Conservation (phyloP, 225 moss, liverwort and hornwort species). For the Sphagnum tenellum region DNA sequence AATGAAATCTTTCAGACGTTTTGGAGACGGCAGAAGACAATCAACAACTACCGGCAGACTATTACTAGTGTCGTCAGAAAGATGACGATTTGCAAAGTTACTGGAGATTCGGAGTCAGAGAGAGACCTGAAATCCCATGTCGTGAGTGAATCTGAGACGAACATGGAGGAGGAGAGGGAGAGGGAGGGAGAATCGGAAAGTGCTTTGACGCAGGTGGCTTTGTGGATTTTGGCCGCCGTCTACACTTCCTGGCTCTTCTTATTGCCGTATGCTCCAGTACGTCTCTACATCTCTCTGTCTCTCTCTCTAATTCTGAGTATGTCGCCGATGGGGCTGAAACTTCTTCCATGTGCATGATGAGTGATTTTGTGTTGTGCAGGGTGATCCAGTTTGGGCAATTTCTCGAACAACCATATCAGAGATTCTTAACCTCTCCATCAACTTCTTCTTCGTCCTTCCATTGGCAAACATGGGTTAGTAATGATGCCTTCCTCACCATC, state of each 20-base stretch:
- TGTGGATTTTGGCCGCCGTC: conserved; percentile 64
- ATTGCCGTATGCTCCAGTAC: conserved; percentile 80
- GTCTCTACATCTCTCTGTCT: not conserved
- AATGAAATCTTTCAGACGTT: too few relatives aligned
- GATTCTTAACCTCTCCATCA: conserved; percentile 61
- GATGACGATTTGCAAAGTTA: conserved; percentile 17
- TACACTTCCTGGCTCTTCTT: conserved; percentile 81
- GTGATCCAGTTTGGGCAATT: conserved; percentile 98
- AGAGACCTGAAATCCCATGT: not conserved
- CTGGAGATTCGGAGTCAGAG: conserved; percentile 14
- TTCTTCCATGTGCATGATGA: not conserved
- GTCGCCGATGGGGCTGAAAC: too few relatives aligned
- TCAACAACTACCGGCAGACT: too few relatives aligned
- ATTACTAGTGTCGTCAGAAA: too few relatives aligned
- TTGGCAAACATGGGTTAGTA: conserved; percentile 62
- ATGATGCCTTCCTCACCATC: not conserved
- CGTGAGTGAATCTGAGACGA: conserved; percentile 1
- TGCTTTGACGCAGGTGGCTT: conserved; percentile 33
- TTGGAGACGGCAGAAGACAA: too few relatives aligned
- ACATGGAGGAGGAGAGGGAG: conserved; percentile 4
- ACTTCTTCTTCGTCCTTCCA: conserved; percentile 88
- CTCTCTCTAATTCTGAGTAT: not conserved
- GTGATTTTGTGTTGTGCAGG: conserved; percentile 29
- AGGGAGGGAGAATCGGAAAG: conserved; percentile 7
- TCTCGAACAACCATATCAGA: conserved; percentile 59